Percentiles rank a stretch among this genome's conserved stretches.
These are phyloP conservation scores for Solanum neorickii DNA, from an alignment of 257 asterid genomes.

Conservation along the genomic window DNA sequence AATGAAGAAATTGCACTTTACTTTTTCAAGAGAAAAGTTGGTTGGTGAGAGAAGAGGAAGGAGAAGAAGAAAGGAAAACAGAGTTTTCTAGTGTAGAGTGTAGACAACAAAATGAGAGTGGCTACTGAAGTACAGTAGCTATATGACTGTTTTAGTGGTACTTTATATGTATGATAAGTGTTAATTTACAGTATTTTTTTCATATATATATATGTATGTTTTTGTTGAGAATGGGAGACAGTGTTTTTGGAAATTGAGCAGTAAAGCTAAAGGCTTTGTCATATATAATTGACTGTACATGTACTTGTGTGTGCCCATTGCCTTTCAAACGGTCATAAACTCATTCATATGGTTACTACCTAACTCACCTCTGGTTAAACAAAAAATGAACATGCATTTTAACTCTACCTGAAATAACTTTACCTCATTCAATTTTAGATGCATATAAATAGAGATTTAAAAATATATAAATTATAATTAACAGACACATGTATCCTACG, in stretches of 20 bases:
- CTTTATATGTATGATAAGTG: background rate
- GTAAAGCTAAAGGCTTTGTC: background rate
- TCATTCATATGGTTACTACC: background rate
- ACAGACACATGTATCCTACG: accelerated
- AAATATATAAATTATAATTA: too few relatives aligned
- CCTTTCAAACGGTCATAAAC: conserved; percentile 24
- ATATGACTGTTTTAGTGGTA: background rate
- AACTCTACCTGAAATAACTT: too few relatives aligned
- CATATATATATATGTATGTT: background rate
- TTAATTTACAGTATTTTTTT: background rate
- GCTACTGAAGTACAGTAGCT: background rate
- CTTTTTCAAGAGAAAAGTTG: background rate
- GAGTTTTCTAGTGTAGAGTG: conserved; percentile 13
- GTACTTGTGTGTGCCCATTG: background rate
- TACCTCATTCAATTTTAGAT: too few relatives aligned
- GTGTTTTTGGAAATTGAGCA: background rate
- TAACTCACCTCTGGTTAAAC: conserved; percentile 9
- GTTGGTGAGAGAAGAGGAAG: background rate
- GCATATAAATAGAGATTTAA: too few relatives aligned
- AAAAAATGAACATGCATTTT: background rate
- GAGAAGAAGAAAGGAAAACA: background rate
- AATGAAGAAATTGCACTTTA: background rate
- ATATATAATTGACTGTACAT: background rate
- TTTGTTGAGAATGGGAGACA: background rate
- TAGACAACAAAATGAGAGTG: background rate